Evolutionary conservation across 2,329 filamentous ascomycete species (phyloP), one percentile per base, ranked within the genome.

Genomic region (Ploettnerulaceae sp.): DNA sequence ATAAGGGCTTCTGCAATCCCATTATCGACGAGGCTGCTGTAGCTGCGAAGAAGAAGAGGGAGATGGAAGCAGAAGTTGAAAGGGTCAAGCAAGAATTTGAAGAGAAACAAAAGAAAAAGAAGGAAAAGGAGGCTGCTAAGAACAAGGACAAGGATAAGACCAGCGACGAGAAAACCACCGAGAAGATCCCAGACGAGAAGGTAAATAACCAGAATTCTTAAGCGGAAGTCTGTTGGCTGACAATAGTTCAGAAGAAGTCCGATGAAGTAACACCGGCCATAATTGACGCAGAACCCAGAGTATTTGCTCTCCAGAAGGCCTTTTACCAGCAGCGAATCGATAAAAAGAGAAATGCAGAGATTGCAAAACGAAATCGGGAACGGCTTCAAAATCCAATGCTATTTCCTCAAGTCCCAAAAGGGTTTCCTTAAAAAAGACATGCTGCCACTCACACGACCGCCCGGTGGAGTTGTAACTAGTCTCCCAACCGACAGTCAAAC

Each of bases 291-390:
- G 82, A 84, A 47, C 84, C 88, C 15, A 79, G 91, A 32, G 76
- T 95, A 2, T 98, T 93, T 68, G 79, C 85, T 55, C 72, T 96
- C 48, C 86, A 91, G 62, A 89, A 83, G 86, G 77, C 81, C 20
- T 95, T 98, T 67, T 94, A 89, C 63, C 84, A 91, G 57, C 87
- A 89, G 70, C 81, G 93, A 12, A 64, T 95, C 40, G 81, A 89
- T 63, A 85, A 84, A 62, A 83, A 89, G 61, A 77, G 82, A 33
- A 85, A 86, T 64, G 77, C 78, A n/a, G 87, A 93, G 61, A 73
- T 82, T 44, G 85, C 89, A 8, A 94, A 82, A 66, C 75, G 86
- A 42, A 93, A 91, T 61, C 80, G 83, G 33, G 88, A 96, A 64
- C 79, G 89, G 34, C 66, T 95, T 50, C 83, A 79, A 53, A 84